These are phyloP conservation scores for Stentor roeselii DNA, from an alignment of 73 alveolate species.

Conservation along the genomic window DNA sequence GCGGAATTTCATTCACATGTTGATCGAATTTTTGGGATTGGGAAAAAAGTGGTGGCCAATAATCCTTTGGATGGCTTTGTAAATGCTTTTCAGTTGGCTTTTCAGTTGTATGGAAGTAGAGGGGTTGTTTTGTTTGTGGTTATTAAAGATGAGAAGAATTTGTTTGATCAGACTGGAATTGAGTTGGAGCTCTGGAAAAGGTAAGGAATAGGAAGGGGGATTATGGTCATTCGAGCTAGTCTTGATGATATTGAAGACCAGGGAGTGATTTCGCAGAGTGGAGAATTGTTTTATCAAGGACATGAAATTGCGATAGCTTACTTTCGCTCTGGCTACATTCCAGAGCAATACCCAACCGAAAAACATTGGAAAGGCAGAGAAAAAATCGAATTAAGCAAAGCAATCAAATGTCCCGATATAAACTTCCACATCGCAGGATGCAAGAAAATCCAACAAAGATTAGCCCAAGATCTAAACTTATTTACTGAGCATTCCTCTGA, in stretches of 20 bases:
- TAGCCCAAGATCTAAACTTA: conserved; percentile 45
- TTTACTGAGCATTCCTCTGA: not conserved
- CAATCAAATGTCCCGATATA: conserved; percentile 82
- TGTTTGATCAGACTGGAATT: conserved; percentile 8
- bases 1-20: conserved; percentile 29
- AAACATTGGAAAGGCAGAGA: conserved; percentile 82
- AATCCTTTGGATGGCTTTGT: not conserved
- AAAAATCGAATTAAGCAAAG: conserved; percentile 71
- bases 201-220: not conserved
- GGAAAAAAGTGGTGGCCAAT: not conserved
- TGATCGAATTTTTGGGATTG: not conserved
- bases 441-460: conserved; percentile 75
- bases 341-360: conserved; percentile 65
- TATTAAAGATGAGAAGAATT: conserved; percentile 5
- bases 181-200: conserved; percentile 32
- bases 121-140: conserved; percentile 1
- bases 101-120: not conserved
- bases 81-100: conserved; percentile 10
- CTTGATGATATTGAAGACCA: not conserved
- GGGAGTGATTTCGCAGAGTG: not conserved
- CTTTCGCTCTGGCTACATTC: conserved; percentile 78
- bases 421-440: conserved; percentile 77
- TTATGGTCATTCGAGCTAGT: not conserved
- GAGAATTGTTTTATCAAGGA: conserved; percentile 3
- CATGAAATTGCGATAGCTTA: conserved; percentile 71